Conservation (phyloP, 2,329 filamentous ascomycete genomes). For the Didymella keratinophila region DNA sequence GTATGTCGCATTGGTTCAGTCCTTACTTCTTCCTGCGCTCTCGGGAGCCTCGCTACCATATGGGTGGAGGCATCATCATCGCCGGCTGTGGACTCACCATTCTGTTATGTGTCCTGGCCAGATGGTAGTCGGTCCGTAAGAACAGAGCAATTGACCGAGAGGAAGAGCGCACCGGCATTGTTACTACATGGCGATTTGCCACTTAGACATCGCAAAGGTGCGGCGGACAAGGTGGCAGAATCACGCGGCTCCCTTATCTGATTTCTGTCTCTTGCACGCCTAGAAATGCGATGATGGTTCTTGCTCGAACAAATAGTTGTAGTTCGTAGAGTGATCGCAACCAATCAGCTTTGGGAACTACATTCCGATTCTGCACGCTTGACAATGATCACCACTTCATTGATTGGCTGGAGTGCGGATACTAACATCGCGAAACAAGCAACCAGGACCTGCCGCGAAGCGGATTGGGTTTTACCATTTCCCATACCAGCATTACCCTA, state of each 20-base stretch:
- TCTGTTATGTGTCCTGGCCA: constrained; percentile 16
- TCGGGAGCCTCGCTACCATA: constrained; percentile 25
- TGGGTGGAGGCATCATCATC: constrained; percentile 30
- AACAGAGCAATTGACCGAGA: constrained; percentile 16
- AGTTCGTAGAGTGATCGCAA: neutral
- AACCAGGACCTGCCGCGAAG: no score
- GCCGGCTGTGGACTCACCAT: constrained; percentile 18
- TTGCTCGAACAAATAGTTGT: neutral
- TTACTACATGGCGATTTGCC: constrained; percentile 18
- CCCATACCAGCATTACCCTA: neutral
- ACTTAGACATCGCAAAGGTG: neutral
- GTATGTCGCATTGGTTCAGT: constrained; percentile 53
- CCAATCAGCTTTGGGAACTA: neutral
- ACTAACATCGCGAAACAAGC: neutral
- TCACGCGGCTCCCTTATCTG: neutral
- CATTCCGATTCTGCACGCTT: neutral
- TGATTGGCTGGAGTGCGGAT: neutral
- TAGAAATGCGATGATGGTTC: neutral
- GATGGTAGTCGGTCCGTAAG: constrained; percentile 13
- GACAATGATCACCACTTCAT: neutral
- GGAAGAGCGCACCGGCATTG: constrained; percentile 20
- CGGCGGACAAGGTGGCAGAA: neutral
- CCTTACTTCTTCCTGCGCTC: constrained; percentile 49
- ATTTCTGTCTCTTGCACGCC: neutral
- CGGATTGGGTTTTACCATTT: no score